Conservation (phyloP, 192 early-diverging fungal species). For the Mortierella claussenii region DNA sequence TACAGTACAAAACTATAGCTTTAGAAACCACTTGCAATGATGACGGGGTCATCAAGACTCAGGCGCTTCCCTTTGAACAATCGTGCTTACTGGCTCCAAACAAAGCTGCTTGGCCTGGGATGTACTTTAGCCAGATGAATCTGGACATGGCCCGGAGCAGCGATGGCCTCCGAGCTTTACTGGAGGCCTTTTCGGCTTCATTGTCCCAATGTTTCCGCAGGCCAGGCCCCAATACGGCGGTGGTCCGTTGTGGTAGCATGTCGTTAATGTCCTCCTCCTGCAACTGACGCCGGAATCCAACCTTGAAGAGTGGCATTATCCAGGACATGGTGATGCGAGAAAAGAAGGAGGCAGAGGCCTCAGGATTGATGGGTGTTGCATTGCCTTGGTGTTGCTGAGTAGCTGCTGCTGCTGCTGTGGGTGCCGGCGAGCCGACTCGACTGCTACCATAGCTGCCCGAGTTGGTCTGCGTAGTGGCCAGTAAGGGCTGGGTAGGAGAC, state of each 20-base stretch:
- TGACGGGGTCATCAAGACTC: no score
- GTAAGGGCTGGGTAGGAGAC: neutral
- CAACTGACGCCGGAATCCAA: conserved; percentile 36
- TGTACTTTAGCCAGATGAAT: conserved; percentile 25
- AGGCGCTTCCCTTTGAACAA: no score
- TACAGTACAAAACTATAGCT: no score
- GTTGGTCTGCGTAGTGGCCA: neutral
- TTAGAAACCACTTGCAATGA: no score
- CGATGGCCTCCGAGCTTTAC: conserved; percentile 8
- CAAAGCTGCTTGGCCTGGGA: conserved; percentile 7
- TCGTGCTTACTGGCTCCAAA: conserved; percentile 9
- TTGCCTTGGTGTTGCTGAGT: neutral
- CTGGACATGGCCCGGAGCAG: conserved; percentile 11
- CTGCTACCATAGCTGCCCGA: neutral
- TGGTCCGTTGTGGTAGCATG: conserved; percentile 26
- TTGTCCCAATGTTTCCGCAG: conserved; percentile 13
- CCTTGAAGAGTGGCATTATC: conserved; percentile 48
- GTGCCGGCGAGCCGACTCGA: no score
- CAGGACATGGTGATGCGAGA: conserved; percentile 26
- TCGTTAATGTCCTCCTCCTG: conserved; percentile 49
- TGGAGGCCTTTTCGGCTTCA: neutral
- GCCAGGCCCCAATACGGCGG: conserved; percentile 2
- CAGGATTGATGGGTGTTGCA: conserved; percentile 5
- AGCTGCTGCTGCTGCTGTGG: neutral
- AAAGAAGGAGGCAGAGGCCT: conserved; percentile 34